Percentiles rank a stretch among this genome's conserved stretches.
Evolutionary conservation across 106 monocot genomes (phyloP).

Genomic region (Phalaenopsis equestris): DNA sequence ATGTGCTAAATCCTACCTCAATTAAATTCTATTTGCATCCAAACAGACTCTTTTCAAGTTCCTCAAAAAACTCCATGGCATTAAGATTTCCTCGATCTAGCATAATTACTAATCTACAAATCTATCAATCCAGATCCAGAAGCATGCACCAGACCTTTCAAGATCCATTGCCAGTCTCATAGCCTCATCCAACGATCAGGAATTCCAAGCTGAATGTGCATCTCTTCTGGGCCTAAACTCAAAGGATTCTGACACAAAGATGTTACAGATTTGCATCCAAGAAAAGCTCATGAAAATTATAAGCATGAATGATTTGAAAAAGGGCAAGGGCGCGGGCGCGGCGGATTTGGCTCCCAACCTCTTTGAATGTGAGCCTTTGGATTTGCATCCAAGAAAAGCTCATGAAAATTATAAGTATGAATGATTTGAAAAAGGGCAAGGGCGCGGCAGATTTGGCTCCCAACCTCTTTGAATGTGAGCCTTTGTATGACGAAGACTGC

Average conservation of each 20-base stretch:
- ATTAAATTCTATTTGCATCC: too few species aligned
- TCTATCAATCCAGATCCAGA: conserved; percentile 31
- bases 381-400: conserved; percentile 58
- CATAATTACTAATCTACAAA: neutral
- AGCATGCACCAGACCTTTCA: conserved; percentile 59
- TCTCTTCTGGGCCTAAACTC: conserved; percentile 43
- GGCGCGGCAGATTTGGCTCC: conserved; percentile 13
- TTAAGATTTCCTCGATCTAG: neutral
- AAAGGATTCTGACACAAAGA: conserved; percentile 16
- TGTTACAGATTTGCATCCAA: conserved; percentile 41
- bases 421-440: conserved; percentile 19
- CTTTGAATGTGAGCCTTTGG: conserved; percentile 2
- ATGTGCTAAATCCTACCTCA: neutral
- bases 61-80: neutral
- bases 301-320: conserved; percentile 39
- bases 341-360: conserved; percentile 4
- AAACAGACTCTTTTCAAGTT: neutral
- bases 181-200: conserved; percentile 45
- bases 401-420: conserved; percentile 28
- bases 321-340: too few species aligned
- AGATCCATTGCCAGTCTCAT: conserved; percentile 55
- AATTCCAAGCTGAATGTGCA: conserved; percentile 53
- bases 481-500: conserved; percentile 16
- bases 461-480: conserved; percentile 41
- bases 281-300: conserved; percentile 41